Evolutionary conservation across 768 basidiomycete species (phyloP).

Genomic region (Hericium alpestre): DNA sequence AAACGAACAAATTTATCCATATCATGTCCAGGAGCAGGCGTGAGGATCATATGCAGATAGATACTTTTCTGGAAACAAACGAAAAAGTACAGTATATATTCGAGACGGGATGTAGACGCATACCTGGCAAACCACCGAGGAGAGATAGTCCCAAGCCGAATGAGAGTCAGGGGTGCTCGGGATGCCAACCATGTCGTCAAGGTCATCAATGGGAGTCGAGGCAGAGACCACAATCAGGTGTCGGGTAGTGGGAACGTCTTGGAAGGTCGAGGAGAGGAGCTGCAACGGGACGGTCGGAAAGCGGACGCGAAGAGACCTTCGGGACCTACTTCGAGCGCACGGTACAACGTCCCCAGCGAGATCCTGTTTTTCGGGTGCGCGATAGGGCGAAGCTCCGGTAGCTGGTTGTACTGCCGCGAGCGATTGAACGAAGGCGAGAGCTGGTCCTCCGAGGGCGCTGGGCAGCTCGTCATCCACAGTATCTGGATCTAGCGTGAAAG

Average conservation of each 20-base stretch:
- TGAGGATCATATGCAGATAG: conserved; percentile 15
- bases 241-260: conserved; percentile 9
- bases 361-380: conserved; percentile 10
- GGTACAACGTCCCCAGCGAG: conserved; percentile 9
- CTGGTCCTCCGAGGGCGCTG: conserved; percentile 7
- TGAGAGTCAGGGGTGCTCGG: conserved; percentile 6
- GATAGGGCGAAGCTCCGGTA: conserved; percentile 12
- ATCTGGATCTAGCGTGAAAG: conserved; percentile 9
- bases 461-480: conserved; percentile 8
- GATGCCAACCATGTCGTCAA: conserved; percentile 3
- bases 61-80: conserved; percentile 5
- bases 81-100: neutral
- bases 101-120: conserved; percentile 3
- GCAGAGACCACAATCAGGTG: conserved; percentile 14
- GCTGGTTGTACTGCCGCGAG: conserved; percentile 9
- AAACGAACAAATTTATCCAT: conserved; percentile 3
- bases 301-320: neutral
- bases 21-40: conserved; percentile 2
- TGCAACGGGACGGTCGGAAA: conserved; percentile 1
- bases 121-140: conserved; percentile 8
- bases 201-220: conserved; percentile 7
- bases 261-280: conserved; percentile 4
- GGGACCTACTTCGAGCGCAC: conserved; percentile 9
- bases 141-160: conserved; percentile 4
- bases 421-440: conserved; percentile 1